Evolutionary conservation across 2,329 filamentous ascomycete genomes (phyloP).

Genomic region (Monosporascus sp.): DNA sequence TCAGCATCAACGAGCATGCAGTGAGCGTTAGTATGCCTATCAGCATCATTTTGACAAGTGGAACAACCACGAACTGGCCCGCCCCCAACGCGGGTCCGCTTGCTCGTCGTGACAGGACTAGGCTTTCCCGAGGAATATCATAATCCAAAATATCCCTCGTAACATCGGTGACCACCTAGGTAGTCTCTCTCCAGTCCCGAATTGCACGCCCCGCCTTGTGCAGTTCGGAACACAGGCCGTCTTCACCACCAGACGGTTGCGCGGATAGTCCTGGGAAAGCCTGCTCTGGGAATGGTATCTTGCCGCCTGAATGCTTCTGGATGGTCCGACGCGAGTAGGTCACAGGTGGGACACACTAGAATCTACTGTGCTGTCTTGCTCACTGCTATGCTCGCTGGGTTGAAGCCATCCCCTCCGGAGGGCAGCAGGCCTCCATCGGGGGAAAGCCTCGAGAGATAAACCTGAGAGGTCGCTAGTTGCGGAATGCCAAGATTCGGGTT

Average conservation of each 20-base stretch:
- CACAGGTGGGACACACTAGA: neutral
- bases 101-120: neutral
- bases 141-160: neutral
- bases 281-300: neutral
- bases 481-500: conserved; percentile 19
- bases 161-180: neutral
- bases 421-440: conserved; percentile 12
- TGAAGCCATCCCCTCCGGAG: conserved; percentile 19
- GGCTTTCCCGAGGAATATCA: neutral
- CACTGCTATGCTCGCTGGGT: conserved; percentile 48
- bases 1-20: conserved; percentile 57
- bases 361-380: conserved; percentile 30
- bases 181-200: neutral
- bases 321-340: neutral
- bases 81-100: neutral
- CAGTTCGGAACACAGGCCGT: neutral
- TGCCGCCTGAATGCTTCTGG: neutral
- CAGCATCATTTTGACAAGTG: conserved; percentile 7
- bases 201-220: neutral
- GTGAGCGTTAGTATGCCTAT: conserved; percentile 39
- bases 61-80: neutral
- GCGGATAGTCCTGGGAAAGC: neutral
- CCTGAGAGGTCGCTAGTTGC: conserved; percentile 14
- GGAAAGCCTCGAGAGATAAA: conserved; percentile 4
- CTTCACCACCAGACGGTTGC: neutral